Conservation (phyloP, 148 eudicot species). For the Simmondsia chinensis region DNA sequence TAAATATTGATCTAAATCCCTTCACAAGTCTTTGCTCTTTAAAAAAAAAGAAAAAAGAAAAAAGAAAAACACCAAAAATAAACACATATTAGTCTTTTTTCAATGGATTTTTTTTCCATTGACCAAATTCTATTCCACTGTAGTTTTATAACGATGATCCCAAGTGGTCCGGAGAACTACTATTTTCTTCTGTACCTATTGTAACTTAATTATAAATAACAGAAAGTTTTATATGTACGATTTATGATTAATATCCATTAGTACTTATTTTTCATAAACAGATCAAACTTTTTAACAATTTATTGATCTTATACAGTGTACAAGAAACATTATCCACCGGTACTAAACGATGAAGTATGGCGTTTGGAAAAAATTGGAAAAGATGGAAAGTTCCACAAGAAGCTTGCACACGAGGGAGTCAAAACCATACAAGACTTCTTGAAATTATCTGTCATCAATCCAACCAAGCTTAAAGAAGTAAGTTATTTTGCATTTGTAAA, state of each 20-base stretch:
- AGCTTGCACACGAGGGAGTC: constrained; percentile 27
- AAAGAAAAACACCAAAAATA: too few relatives aligned
- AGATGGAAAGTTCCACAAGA: constrained; percentile 59
- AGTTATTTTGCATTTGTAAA: not conserved
- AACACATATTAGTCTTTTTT: too few relatives aligned
- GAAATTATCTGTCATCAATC: constrained; percentile 30
- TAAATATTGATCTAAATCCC: too few relatives aligned
- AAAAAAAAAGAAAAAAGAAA: too few relatives aligned
- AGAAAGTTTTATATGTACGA: too few relatives aligned
- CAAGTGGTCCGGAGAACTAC: too few relatives aligned
- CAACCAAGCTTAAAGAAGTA: constrained; percentile 38
- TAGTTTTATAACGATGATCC: too few relatives aligned
- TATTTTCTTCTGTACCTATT: too few relatives aligned
- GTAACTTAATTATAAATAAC: too few relatives aligned
- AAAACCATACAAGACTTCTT: constrained; percentile 59
- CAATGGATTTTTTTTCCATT: not conserved
- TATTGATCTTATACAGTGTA: constrained; percentile 27
- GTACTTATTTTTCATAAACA: not conserved
- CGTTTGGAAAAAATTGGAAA: constrained; percentile 80
- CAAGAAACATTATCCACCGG: constrained; percentile 77
- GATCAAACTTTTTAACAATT: not conserved
- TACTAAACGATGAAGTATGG: constrained; percentile 69
- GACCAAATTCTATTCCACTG: too few relatives aligned
- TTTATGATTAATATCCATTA: too few relatives aligned
- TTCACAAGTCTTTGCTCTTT: too few relatives aligned